Evolutionary conservation across 1,139 yeast species (phyloP), one percentile per base, ranked within the genome.

Genomic region (Kurtzmaniella quercitrusa): DNA sequence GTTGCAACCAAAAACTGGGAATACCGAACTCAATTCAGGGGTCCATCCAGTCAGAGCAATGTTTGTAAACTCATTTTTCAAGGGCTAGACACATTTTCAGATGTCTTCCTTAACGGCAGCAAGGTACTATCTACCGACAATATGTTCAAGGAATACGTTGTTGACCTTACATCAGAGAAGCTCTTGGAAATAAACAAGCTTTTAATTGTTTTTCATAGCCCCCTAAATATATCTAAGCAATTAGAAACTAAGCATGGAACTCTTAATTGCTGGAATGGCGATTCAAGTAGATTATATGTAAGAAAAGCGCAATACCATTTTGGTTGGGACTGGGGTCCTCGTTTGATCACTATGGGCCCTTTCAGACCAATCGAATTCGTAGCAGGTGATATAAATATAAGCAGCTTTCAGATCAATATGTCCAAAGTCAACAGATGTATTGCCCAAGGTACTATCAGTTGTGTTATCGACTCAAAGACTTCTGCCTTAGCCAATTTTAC

Each of bases 271-370:
- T 63, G 61, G 52, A 73, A 70, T 51, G 79, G 77, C 2, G 77
- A 71, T 39, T 43, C 65, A 7, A 54, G 63, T 36, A 57, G 81
- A 37, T 56, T 71, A 38, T 67, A 72, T 45, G 67, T 70, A 9
- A 59, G 82, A 48, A 77, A 77, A 52, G 77, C 81, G 0, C 81
- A 75, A 52, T 76, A 75, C 51, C 80, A 76, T 47, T 77, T 64
- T 53, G 82, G 82, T 2, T 77, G 82, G 82, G 82, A 77, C 54
- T 77, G 82, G 82, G 81, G 81, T 10, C 81, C 80, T 7, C 54
- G 63, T 1, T 53, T 75, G 41, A 59, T 73, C 53, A 66, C 75
- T 14, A 70, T 76, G 54, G 81, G 81, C 5, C 76, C 77, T 10
- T 73, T 62, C 51, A 61, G 62, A 46, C 77, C 75, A 0, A 63